Base-by-base conservation (phyloP, 371 early-diverging fungal species). In the Saksenaea oblongispora region DNA sequence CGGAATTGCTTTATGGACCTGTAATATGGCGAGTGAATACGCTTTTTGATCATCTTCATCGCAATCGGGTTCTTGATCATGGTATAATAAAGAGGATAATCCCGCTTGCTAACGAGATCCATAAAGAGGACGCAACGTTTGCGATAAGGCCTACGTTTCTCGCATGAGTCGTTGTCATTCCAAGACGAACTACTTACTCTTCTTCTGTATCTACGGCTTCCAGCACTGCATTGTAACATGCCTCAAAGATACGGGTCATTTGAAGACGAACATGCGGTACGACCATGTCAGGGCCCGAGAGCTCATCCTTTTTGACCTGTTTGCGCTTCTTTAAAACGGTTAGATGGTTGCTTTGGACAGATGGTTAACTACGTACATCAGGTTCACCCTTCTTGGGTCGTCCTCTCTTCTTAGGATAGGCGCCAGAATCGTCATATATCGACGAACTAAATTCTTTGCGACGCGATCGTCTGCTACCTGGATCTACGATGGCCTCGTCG, bases 41-140 rank as follows among this genome's bases (percentile, higher is more conserved):
- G 75, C 62, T 80, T 82, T 65, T 87, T 84, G 71, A 92, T 89
- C 62, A 86, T 79, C 28, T 83, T 82, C 85, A 93, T 82, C 11
- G 92, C 85, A 42, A 97, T 95, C 5, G 96, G 97, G n/a, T 82
- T 80, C 47, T 82, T 77, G 70, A 97, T 97, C 70, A 92, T 78
- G 57, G 83, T 73, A 73, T 95, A 95, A 71, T 95, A 95, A 54
- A 90, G 82, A 0, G 97, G 95, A 64, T 94, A 95, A 39, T 87
- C 84, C 55, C 81, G 77, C 64, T 84, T 86, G 72, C 85, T 86
- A 10, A 93, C 93, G 36, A 94, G 70, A 53, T 90, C 90, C 73
- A 87, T 67, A 66, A 94, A 95, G 36, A 93, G 67, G 27, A 84
- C 84, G 58, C 84, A 75, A 47, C 89, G 82, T 56, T 75, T 80